Conservation (phyloP, 1,284 basidiomycete genomes). For the Coriolopsis trogii region DNA sequence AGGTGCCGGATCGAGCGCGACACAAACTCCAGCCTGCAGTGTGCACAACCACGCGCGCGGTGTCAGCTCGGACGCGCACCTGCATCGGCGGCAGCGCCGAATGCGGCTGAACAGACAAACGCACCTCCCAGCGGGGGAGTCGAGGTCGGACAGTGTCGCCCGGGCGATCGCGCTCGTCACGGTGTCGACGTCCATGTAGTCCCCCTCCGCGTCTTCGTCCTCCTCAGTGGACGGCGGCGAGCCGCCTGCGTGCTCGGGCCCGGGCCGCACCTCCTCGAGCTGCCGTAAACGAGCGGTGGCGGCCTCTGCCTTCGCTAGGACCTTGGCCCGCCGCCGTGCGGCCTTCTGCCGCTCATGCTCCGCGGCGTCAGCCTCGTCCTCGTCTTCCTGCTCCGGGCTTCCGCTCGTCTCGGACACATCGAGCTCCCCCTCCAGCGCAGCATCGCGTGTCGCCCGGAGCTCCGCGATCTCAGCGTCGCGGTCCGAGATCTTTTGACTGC, state of each 20-base stretch:
- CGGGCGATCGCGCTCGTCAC: constrained; percentile 3
- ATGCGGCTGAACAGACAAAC: background rate
- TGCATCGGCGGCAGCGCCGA: background rate
- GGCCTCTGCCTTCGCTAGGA: constrained; percentile 21
- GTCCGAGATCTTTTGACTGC: constrained; percentile 48
- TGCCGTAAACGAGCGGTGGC: constrained; percentile 23
- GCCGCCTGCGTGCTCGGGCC: constrained; percentile 1
- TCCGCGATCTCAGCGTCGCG: constrained; percentile 27
- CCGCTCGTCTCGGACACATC: constrained; percentile 23
- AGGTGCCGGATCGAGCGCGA: constrained; percentile 60
- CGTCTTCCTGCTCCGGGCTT: constrained; percentile 30
- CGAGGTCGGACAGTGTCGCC: constrained; percentile 53
- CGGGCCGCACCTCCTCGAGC: constrained; percentile 24
- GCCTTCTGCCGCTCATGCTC: constrained; percentile 21
- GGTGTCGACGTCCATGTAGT: constrained; percentile 26
- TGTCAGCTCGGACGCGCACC: background rate
- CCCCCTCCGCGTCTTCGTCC: constrained; percentile 31
- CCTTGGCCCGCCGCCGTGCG: constrained; percentile 24
- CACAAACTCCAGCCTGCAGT: constrained; percentile 56
- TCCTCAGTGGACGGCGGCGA: constrained; percentile 22
- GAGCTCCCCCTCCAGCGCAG: constrained; percentile 23
- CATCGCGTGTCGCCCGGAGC: constrained; percentile 38
- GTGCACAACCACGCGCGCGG: background rate
- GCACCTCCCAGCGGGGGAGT: constrained; percentile 59
- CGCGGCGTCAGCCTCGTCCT: constrained; percentile 22